Evolutionary conservation across 148 eudicot species (phyloP), one percentile per base, ranked within the genome.

Genomic region (Fagopyrum esculentum): DNA sequence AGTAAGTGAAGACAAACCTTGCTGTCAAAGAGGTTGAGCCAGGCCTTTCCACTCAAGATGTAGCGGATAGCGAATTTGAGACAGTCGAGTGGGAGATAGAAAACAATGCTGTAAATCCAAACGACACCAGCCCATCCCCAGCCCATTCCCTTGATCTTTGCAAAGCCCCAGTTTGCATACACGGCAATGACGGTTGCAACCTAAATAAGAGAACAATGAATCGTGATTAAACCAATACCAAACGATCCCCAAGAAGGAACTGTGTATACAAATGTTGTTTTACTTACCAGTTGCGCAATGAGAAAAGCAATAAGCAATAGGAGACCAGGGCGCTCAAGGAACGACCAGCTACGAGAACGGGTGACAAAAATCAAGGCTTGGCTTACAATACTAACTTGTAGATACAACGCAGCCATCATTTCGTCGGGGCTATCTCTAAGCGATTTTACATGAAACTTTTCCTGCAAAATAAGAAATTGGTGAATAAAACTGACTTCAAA

Each of bases 61-160:
- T 85, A 85, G 15, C 85, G 78, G 72, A 78, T 74, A 49, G 73
- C 76, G 55, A 85, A 80, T 82, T 85, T 85, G 61, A 82, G 75
- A 17, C 82, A 12, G 73, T 82, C 85, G 22, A 82, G 87, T 7
- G 87, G 87, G 56, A 82, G 29, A 19, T 82, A 85, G 77, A 73
- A 66, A 19, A 85, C 81, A 3, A 82, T 19, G 73, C 81, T 82
- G 72, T 82, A 85, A 57, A 80, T 64, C 87, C 87, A 85, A 10
- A 85, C 79, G 51, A 82, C 87, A 40, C 85, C 85, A 57, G 87
- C 85, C 87, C 87, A 85, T 43, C 85, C 82, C 87, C 84, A 85
- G 64, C 85, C 85, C 57, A 78, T 61, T 19, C 84, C 85, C 73
- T 82, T 72, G 51, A 85, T 78, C 47, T 75, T 80, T 71, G 87